Percentiles rank a stretch among this genome's conserved stretches.
phyloP scores from a whole-genome alignment of 2,329 filamentous ascomycete genomes.

The Nemania abortiva region DNA sequence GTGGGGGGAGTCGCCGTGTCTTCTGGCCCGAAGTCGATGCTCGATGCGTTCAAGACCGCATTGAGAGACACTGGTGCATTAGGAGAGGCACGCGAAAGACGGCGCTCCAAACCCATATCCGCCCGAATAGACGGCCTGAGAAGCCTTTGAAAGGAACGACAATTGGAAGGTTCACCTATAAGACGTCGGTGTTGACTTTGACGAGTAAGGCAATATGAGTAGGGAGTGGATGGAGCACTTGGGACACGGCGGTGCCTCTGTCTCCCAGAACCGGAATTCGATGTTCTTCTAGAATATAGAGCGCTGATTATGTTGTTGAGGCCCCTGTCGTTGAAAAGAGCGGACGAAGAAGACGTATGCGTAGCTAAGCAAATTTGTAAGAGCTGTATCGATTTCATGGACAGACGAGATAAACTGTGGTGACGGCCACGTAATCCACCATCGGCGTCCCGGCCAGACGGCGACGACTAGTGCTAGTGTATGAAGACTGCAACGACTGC shows the following conservation, averaged over 20 bases:
- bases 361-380: conserved; percentile 51
- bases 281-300: conserved; percentile 47
- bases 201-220: conserved; percentile 22
- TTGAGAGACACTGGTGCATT: conserved; percentile 46
- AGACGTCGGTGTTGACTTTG: conserved; percentile 39
- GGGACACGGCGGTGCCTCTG: conserved; percentile 47
- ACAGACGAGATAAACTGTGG: conserved; percentile 42
- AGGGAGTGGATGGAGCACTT: conserved; percentile 47
- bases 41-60: conserved; percentile 45
- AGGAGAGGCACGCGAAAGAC: conserved; percentile 45
- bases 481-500: conserved; percentile 37
- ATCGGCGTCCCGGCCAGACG: conserved; percentile 45
- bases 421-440: conserved; percentile 46
- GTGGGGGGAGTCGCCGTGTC: conserved; percentile 32
- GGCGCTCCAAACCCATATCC: conserved; percentile 49
- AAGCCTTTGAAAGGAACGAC: conserved; percentile 39
- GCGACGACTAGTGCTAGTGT: conserved; percentile 49
- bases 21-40: conserved; percentile 39
- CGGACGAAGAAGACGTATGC: conserved; percentile 45
- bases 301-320: conserved; percentile 45
- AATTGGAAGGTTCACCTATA: conserved; percentile 37
- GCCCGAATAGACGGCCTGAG: conserved; percentile 39
- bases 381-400: conserved; percentile 51
- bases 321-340: conserved; percentile 49
- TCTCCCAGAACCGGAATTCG: conserved; percentile 43